phyloP scores from a whole-genome alignment of 345 rosid genomes.

The Gossypium sturtianum region DNA sequence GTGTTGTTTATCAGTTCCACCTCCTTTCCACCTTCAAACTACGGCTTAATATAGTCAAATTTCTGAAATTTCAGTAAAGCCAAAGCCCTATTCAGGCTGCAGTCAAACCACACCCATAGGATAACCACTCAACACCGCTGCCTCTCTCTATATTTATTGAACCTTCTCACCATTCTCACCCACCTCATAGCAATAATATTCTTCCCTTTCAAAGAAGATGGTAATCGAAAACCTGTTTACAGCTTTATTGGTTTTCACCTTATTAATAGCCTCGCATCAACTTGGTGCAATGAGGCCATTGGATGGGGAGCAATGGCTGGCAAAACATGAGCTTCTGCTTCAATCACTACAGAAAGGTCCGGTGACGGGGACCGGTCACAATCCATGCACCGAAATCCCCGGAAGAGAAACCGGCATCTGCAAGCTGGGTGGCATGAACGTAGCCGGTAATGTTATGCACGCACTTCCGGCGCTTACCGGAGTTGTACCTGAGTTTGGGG shows the following conservation, averaged over 20 bases:
- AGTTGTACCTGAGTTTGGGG: not conserved
- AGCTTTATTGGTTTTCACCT: not conserved
- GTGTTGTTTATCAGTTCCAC: conserved; percentile 22
- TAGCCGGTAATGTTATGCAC: conserved; percentile 14
- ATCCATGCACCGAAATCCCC: conserved; percentile 21
- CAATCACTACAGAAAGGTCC: conserved; percentile 18
- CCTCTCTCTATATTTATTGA: not conserved
- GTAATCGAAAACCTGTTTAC: not conserved
- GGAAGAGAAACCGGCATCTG: conserved; percentile 19
- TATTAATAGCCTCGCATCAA: conserved; percentile 2
- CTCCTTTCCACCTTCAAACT: conserved; percentile 17
- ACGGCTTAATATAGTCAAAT: conserved; percentile 9
- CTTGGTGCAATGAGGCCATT: conserved; percentile 18
- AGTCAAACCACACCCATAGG: conserved; percentile 1
- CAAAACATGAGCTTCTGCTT: conserved; percentile 3
- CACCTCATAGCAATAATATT: not conserved
- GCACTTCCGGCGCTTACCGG: conserved; percentile 14
- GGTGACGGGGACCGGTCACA: conserved; percentile 4
- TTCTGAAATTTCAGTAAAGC: not conserved
- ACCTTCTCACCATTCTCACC: not conserved
- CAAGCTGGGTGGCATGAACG: conserved; percentile 17
- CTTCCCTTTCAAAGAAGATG: not conserved
- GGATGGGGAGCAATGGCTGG: not conserved
- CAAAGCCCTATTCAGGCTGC: not conserved
- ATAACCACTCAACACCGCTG: not conserved